Evolutionary conservation across 306 rosid genomes (phyloP), one percentile per base, ranked within the genome.

Genomic region (Trifolium subterraneum): DNA sequence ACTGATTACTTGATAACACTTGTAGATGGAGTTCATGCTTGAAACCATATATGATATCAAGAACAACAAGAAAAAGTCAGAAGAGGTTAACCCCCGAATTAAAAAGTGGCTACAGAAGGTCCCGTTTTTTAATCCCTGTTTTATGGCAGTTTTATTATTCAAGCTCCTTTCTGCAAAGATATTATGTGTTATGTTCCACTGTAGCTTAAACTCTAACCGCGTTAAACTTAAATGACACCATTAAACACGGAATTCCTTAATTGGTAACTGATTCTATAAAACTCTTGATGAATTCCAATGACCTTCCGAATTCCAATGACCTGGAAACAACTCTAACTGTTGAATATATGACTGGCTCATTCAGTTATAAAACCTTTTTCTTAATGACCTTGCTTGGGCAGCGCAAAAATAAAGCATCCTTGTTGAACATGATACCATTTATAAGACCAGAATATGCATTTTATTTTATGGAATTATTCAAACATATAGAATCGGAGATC

Each of bases 21-120:
- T 86, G 79, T 80, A 94, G 98, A 94, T 94, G 98, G 96, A 90
- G 55, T 94, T 91, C 90, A 94, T 94, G 98, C 96, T 94, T 77
- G 94, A 90, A 87, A 88, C 90, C 78, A 87, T 94, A 82, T 90
- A 78, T 77, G 97, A 91, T 82, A 94, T 94, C 84, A 94, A 94
- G 87, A 94, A 94, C 87, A 94, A 94, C 93, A 94, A 88, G 86
- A 94, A 81, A 72, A 87, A 83, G 81, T 55, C 82, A 14, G 92
- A 88, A 84, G 96, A 94, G 68, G 97, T 90, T 74, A 88, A 86
- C 64, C 76, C 90, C n/a, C 82, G 90, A 78, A 87, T 91, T 66
- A 94, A 91, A 73, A 91, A 90, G 78, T 94, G 98, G 98, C 87
- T 94, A 73, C 95, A 90, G 29, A 89, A 90, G 97, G 98, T 94